Evolutionary conservation across 140 eudicot species (phyloP).

Genomic region (Senecio squalidus): DNA sequence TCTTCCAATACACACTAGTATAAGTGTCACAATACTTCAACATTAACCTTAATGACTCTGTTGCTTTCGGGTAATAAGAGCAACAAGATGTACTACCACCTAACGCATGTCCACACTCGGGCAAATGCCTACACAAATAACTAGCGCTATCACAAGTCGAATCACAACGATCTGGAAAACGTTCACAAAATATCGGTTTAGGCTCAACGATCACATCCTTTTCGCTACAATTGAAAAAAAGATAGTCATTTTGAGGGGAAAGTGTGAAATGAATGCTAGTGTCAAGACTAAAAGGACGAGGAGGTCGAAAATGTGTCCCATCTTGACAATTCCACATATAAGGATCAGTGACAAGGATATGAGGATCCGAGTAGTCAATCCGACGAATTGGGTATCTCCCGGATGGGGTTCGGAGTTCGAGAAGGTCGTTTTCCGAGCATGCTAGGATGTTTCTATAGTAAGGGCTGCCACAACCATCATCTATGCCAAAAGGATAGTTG

Average conservation of each 20-base stretch:
- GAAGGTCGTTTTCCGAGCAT: slow-evolving; percentile 43
- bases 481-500: slow-evolving; percentile 88
- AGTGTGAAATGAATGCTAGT: slow-evolving; percentile 64
- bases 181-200: slow-evolving; percentile 71
- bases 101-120: slow-evolving; percentile 48
- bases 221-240: slow-evolving; percentile 80
- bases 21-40: slow-evolving; percentile 67
- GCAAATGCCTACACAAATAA: slow-evolving; percentile 77
- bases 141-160: slow-evolving; percentile 82
- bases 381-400: slow-evolving; percentile 57
- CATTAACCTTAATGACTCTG: slow-evolving; percentile 81
- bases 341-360: slow-evolving; percentile 66
- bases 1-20: slow-evolving; percentile 86
- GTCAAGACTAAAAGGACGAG: slow-evolving; percentile 82
- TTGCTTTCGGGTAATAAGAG: slow-evolving; percentile 90
- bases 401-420: slow-evolving; percentile 80
- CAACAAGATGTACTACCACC: slow-evolving; percentile 58
- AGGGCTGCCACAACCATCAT: slow-evolving; percentile 95
- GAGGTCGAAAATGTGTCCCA: slow-evolving; percentile 47
- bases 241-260: slow-evolving; percentile 76
- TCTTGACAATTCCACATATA: slow-evolving; percentile 88
- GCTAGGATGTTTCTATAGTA: slow-evolving; percentile 70
- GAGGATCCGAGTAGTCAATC: slow-evolving; percentile 77
- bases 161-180: slow-evolving; percentile 82
- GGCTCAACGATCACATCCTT: slow-evolving; percentile 66